Evolutionary conservation across 179 eudicot species (phyloP), one percentile per base, ranked within the genome.

Genomic region (Corrigiola litoralis): DNA sequence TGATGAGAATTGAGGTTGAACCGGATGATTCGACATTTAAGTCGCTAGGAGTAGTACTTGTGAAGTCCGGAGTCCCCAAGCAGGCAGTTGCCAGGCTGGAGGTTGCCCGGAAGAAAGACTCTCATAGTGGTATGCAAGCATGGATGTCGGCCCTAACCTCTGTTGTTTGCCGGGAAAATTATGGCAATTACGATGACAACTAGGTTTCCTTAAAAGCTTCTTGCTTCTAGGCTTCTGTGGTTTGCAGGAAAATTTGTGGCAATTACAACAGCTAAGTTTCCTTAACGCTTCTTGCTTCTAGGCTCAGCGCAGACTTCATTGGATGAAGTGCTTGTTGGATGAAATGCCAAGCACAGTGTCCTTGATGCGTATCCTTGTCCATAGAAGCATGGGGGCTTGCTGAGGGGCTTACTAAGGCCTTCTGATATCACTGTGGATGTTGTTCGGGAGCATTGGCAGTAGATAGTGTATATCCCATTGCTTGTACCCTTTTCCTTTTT

Each of bases 1-100:
- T 92, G 96, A 54, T 87, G 13, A 33, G 41, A 50, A 67, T 80
- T 14, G 78, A 73, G 18, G 50, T 85, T 24, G 74, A 77, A 65
- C 97, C 94, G 0, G 91, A 91, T 68, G 89, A 85, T 69, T 85
- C 80, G 4, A 85, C 94, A 25, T 83, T 83, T 52, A 85, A 74
- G 61, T 68, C 86, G 25, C 89, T 91, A 40, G 84, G 86, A 31
- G 55, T 70, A 56, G 75, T 82, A 69, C 82, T 91, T 7, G 56
- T 80, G 65, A 86, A 81, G 70, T 85, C 83, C 25, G 97, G 97
- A 45, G 84, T 91, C 25, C 80, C 94, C 16, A 73, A 79, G 67
- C 71, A 72, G 58, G 84, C 85, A 56, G 77, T 86, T 65, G 63
- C 73, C 42, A 82, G 81, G 71, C 79, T 91, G 38, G 94, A 88